Percentiles rank a stretch among this genome's conserved stretches.
phyloP scores from a whole-genome alignment of 225 moss, liverwort and hornwort genomes.

The Pleurozium schreberi region DNA sequence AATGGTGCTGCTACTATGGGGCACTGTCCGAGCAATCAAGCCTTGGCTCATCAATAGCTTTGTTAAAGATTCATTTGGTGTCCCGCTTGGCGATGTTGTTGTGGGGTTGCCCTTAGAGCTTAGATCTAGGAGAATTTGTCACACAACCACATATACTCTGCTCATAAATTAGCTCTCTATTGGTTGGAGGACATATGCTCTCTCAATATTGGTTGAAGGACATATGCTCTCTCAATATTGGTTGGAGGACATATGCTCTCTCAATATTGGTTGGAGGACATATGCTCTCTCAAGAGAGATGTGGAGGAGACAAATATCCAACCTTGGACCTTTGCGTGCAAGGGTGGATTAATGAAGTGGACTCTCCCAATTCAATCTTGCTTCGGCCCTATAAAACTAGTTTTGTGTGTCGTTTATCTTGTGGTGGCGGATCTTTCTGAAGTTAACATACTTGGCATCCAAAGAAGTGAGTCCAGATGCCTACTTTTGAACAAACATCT shows the following conservation, averaged over 20 bases:
- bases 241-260: neutral
- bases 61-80: too few species aligned
- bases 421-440: too few species aligned
- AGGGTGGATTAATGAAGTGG: accelerated
- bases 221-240: neutral
- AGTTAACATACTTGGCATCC: neutral
- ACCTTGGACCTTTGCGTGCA: neutral
- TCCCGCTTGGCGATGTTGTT: too few species aligned
- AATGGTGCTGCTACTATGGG: too few species aligned
- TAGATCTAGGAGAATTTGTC: neutral
- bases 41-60: too few species aligned
- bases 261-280: neutral
- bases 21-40: too few species aligned
- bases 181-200: neutral
- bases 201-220: too few species aligned
- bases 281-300: neutral
- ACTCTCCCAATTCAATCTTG: neutral
- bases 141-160: neutral
- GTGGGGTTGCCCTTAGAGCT: too few species aligned
- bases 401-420: neutral
- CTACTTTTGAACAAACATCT: neutral
- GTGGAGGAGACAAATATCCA: accelerated
- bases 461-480: neutral
- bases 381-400: neutral
- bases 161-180: neutral